phyloP scores from a whole-genome alignment of 2,329 filamentous ascomycete species.

The Trichoderma asperellum region DNA sequence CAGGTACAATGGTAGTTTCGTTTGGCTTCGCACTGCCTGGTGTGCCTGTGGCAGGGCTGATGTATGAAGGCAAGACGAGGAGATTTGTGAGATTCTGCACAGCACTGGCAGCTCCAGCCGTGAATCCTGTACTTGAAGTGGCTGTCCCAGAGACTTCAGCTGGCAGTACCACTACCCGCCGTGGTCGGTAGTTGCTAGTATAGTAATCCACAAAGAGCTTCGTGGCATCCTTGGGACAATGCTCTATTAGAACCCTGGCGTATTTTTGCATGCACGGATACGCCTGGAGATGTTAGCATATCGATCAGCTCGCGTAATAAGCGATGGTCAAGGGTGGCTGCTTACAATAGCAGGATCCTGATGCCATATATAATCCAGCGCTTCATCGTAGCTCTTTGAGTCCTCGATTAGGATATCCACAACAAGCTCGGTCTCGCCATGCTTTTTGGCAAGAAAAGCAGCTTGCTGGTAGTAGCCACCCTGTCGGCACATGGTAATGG shows the following conservation, averaged over 20 bases:
- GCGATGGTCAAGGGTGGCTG: conserved; percentile 29
- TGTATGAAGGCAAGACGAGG: conserved; percentile 71
- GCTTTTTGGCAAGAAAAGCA: conserved; percentile 90
- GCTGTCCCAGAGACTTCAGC: conserved; percentile 43
- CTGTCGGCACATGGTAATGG: conserved; percentile 96
- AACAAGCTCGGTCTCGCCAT: conserved; percentile 90
- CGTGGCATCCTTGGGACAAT: conserved; percentile 82
- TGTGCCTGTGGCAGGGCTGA: conserved; percentile 53
- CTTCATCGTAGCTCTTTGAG: conserved; percentile 85
- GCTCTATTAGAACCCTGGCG: conserved; percentile 83
- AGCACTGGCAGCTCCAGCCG: conserved; percentile 68
- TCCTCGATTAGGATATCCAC: conserved; percentile 97
- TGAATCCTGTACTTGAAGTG: conserved; percentile 48
- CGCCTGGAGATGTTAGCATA: conserved; percentile 58
- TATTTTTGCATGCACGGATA: conserved; percentile 95
- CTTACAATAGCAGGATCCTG: conserved; percentile 76
- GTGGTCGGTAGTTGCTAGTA: conserved; percentile 79
- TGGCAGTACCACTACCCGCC: conserved; percentile 56
- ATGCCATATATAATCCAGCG: conserved; percentile 88
- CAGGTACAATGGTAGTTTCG: conserved; percentile 56
- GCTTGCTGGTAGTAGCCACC: conserved; percentile 97
- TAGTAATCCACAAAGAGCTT: conserved; percentile 94
- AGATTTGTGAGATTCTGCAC: conserved; percentile 85
- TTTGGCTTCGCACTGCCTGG: conserved; percentile 55
- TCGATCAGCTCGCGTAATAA: too few relatives aligned